phyloP scores from a whole-genome alignment of 768 basidiomycete genomes.

The Boletus rufocinnamomeus region DNA sequence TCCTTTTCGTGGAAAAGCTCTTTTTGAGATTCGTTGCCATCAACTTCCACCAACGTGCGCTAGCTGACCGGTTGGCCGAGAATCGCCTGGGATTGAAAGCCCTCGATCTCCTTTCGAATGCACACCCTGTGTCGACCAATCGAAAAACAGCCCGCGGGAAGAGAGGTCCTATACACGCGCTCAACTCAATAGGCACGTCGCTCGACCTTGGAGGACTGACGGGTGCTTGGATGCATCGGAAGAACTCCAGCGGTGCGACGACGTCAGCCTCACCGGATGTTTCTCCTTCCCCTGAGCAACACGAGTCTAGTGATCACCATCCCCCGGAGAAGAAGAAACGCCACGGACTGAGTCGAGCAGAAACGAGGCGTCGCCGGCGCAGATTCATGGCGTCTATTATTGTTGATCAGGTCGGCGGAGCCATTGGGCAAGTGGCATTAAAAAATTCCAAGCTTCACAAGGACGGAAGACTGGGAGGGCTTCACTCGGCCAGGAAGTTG shows the following conservation, averaged over 20 bases:
- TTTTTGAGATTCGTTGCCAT: conserved; percentile 78
- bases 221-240: conserved; percentile 19
- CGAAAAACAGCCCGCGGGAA: conserved; percentile 45
- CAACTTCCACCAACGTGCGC: conserved; percentile 75
- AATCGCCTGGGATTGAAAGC: conserved; percentile 70
- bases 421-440: conserved; percentile 68
- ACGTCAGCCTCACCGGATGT: neutral
- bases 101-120: conserved; percentile 71
- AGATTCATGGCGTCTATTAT: conserved; percentile 65
- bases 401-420: conserved; percentile 66
- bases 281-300: conserved; percentile 16
- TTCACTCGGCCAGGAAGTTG: conserved; percentile 65
- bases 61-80: conserved; percentile 71
- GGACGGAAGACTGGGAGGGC: conserved; percentile 51
- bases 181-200: conserved; percentile 40
- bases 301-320: conserved; percentile 14
- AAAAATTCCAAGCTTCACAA: conserved; percentile 65
- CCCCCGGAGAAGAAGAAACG: conserved; percentile 16
- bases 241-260: conserved; percentile 9
- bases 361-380: conserved; percentile 43
- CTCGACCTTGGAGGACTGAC: conserved; percentile 34
- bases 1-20: conserved; percentile 55
- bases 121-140: conserved; percentile 43
- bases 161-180: conserved; percentile 47
- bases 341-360: conserved; percentile 26